Percentiles rank a stretch among this genome's conserved stretches.
Evolutionary conservation across 2,329 filamentous ascomycete species (phyloP).

Genomic region (Westerdykella ornata): DNA sequence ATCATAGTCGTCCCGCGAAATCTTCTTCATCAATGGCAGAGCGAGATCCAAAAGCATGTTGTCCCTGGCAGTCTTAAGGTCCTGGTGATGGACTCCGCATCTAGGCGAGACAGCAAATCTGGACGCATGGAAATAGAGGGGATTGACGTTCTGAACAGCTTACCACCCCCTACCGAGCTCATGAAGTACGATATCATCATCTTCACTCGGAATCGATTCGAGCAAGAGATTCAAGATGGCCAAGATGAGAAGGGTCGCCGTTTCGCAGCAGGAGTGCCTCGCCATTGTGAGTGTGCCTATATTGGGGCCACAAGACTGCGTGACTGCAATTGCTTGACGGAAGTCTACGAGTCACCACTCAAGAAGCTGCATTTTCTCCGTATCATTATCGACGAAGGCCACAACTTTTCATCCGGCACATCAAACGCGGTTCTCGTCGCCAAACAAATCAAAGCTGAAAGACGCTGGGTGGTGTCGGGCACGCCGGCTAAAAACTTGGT

Average conservation of each 20-base stretch:
- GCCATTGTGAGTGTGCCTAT: slow-evolving; percentile 35
- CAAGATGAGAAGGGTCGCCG: slow-evolving; percentile 43
- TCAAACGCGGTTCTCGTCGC: slow-evolving; percentile 54
- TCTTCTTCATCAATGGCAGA: slow-evolving; percentile 73
- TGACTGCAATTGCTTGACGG: slow-evolving; percentile 42
- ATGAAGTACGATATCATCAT: slow-evolving; percentile 67
- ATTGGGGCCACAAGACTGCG: slow-evolving; percentile 40
- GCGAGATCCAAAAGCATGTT: slow-evolving; percentile 75
- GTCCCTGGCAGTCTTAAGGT: slow-evolving; percentile 53
- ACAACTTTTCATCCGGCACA: slow-evolving; percentile 66
- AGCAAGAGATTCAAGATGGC: slow-evolving; percentile 55
- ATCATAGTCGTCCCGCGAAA: slow-evolving; percentile 79
- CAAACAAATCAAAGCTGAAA: slow-evolving; percentile 53
- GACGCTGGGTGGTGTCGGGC: slow-evolving; percentile 84
- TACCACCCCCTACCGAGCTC: slow-evolving; percentile 56
- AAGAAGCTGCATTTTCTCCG: slow-evolving; percentile 74
- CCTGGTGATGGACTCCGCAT: slow-evolving; percentile 50
- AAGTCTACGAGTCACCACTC: slow-evolving; percentile 54
- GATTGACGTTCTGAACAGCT: slow-evolving; percentile 38
- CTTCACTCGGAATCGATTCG: slow-evolving; percentile 68
- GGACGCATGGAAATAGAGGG: slow-evolving; percentile 13
- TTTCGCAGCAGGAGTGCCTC: slow-evolving; percentile 14
- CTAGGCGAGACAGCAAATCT: slow-evolving; percentile 17
- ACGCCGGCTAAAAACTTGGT: slow-evolving; percentile 81
- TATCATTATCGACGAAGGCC: slow-evolving; percentile 87